Evolutionary conservation across 139 green algal species (phyloP).

Genomic region (Chlorella vulgaris): DNA sequence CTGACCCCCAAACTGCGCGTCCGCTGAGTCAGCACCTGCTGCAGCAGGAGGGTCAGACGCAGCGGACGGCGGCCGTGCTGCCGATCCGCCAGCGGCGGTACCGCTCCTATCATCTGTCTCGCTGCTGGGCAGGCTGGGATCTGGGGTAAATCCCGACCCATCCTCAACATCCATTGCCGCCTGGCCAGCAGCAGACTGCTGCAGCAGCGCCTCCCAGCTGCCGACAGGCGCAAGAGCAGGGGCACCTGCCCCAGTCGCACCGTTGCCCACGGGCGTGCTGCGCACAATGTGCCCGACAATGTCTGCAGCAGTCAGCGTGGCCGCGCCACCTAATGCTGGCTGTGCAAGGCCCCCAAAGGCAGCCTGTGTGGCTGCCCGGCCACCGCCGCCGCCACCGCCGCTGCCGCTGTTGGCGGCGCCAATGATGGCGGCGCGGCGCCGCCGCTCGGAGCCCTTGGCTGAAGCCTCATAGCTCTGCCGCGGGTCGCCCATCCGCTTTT

Average conservation of each 20-base stretch:
- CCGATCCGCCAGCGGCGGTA: too few species aligned
- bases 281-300: constrained; percentile 7
- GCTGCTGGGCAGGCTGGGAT: too few species aligned
- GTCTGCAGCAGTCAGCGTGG: background rate
- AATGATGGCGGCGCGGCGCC: background rate
- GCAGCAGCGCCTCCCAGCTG: too few species aligned
- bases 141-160: too few species aligned
- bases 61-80: too few species aligned
- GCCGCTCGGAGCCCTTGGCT: constrained; percentile 10
- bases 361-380: background rate
- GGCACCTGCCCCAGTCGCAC: too few species aligned
- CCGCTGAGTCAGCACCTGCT: background rate
- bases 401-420: background rate
- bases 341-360: background rate
- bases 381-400: background rate
- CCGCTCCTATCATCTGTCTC: too few species aligned
- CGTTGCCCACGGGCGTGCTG: background rate
- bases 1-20: background rate
- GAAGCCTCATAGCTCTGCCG: constrained; percentile 37
- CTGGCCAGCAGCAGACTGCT: too few species aligned
- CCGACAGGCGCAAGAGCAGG: too few species aligned
- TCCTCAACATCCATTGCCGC: too few species aligned
- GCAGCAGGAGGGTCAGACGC: background rate
- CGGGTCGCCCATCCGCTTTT: constrained; percentile 19
- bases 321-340: background rate